Base-by-base conservation (phyloP, 2,329 filamentous ascomycete species). In the Leptographium procerum region DNA sequence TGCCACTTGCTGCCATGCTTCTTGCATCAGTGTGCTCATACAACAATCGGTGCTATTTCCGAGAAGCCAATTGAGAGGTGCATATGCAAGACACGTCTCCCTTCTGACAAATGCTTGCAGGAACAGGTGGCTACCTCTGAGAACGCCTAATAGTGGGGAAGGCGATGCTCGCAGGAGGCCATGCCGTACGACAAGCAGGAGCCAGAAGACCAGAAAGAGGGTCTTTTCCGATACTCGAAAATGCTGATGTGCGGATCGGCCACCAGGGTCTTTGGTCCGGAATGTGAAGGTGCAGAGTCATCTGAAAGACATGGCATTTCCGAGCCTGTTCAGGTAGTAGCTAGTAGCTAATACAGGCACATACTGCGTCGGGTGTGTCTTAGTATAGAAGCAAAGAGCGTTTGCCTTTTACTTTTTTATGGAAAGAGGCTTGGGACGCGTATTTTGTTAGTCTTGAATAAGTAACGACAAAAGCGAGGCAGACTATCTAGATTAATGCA, bases 231-330 rank as follows among this genome's bases (percentile, higher is more conserved):
- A 45, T 55, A 40, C 36, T 4, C 3, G 34, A n/a, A 14, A 43
- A 29, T 16, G 40, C 16, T 9, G 55, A 51, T 51, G 55, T n/a
- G 47, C 55, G 43, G 55, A 56, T 56, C 55, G 55, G 33, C 55
- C 14, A 33, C 55, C 45, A 33, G 45, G 55, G 43, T 26, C 16
- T 48, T 28, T 40, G n/a, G 16, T 16, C 19, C n/a, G n/a, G n/a
- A n/a, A n/a, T n/a, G n/a, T n/a, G n/a, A n/a, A n/a, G n/a, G n/a
- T n/a, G 19, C 36, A 19, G 36, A 40, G 36, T 40, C 6, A 36
- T 10, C 34, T 13, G 16, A 36, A 36, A 36, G 34, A 36, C 34
- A 13, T 11, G 34, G 34, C 34, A 36, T 36, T 33, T 5, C 10
- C 10, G 31, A 33, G 31, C 31, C 10, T 10, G 10, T 6, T 33